Conservation (phyloP, 768 basidiomycete species). For the Steccherinum ochraceum region DNA sequence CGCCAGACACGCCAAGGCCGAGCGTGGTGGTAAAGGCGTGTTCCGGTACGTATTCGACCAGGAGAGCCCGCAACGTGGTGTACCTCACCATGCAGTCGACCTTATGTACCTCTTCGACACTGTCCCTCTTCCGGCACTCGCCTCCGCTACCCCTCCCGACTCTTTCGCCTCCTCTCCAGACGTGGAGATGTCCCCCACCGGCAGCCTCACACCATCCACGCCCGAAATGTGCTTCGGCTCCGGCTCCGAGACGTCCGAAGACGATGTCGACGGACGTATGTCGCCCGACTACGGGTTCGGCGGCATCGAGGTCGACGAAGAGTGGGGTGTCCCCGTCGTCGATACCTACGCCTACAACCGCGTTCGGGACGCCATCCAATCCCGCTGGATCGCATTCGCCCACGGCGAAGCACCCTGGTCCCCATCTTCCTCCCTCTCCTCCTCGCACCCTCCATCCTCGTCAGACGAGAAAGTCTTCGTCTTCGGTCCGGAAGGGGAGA, state of each 20-base stretch:
- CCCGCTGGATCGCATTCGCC: constrained; percentile 71
- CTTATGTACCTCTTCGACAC: constrained; percentile 78
- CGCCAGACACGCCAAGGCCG: constrained; percentile 41
- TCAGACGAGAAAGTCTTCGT: constrained; percentile 55
- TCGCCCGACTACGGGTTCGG: constrained; percentile 17
- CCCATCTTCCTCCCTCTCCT: not conserved
- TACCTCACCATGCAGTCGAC: constrained; percentile 68
- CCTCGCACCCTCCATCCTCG: too few relatives aligned
- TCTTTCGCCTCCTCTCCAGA: constrained; percentile 18
- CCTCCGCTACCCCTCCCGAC: constrained; percentile 10
- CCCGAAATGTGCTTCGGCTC: constrained; percentile 25
- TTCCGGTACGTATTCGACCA: constrained; percentile 84
- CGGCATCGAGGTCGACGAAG: constrained; percentile 32
- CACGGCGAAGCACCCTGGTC: constrained; percentile 69
- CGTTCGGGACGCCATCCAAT: constrained; percentile 66
- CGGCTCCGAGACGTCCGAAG: constrained; percentile 18
- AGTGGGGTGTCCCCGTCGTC: constrained; percentile 52
- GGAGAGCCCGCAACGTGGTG: constrained; percentile 57
- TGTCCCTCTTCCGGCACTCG: constrained; percentile 44
- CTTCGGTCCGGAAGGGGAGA: constrained; percentile 79
- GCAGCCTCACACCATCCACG: constrained; percentile 12
- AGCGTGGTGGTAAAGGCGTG: constrained; percentile 52
- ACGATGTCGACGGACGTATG: constrained; percentile 18
- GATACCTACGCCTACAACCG: constrained; percentile 62
- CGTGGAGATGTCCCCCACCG: constrained; percentile 2